Conservation (phyloP, 75 land plant species). For the Picea sitchensis region DNA sequence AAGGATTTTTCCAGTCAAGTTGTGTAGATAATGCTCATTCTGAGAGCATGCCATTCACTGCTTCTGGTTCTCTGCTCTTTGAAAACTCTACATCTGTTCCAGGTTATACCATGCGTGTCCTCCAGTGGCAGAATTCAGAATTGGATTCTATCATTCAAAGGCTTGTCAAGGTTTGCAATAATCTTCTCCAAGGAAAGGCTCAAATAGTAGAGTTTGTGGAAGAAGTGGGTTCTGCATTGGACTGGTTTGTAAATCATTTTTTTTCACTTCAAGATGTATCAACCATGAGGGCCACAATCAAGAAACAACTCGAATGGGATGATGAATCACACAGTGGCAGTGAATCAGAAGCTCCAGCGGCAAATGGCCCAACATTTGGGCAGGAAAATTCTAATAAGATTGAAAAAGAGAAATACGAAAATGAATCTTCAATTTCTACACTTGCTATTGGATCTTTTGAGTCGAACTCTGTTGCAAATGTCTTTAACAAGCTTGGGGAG, state of each 20-base stretch:
- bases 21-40: slow-evolving; percentile 14
- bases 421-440: not conserved
- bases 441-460: slow-evolving; percentile 6
- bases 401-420: slow-evolving; percentile 6
- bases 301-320: slow-evolving; percentile 43
- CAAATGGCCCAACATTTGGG: slow-evolving; percentile 11
- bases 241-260: slow-evolving; percentile 65
- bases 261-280: slow-evolving; percentile 65
- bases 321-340: slow-evolving; percentile 11
- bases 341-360: slow-evolving; percentile 18
- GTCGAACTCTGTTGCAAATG: slow-evolving; percentile 3
- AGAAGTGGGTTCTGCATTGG: slow-evolving; percentile 49
- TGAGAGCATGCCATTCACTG: slow-evolving; percentile 17
- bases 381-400: slow-evolving; percentile 8
- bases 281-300: slow-evolving; percentile 46
- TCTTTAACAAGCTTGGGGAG: slow-evolving; percentile 7
- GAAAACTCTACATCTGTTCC: slow-evolving; percentile 18
- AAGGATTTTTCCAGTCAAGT: slow-evolving; percentile 38
- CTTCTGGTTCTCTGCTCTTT: slow-evolving; percentile 7
- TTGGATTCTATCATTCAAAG: slow-evolving; percentile 36
- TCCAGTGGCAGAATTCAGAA: slow-evolving; percentile 64
- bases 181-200: slow-evolving; percentile 49
- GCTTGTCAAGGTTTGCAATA: slow-evolving; percentile 47
- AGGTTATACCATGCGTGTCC: slow-evolving; percentile 36
- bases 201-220: slow-evolving; percentile 42